These are phyloP conservation scores for Neofusicoccum parvum DNA, from an alignment of 2,329 filamentous ascomycete species.

Conservation along the genomic window DNA sequence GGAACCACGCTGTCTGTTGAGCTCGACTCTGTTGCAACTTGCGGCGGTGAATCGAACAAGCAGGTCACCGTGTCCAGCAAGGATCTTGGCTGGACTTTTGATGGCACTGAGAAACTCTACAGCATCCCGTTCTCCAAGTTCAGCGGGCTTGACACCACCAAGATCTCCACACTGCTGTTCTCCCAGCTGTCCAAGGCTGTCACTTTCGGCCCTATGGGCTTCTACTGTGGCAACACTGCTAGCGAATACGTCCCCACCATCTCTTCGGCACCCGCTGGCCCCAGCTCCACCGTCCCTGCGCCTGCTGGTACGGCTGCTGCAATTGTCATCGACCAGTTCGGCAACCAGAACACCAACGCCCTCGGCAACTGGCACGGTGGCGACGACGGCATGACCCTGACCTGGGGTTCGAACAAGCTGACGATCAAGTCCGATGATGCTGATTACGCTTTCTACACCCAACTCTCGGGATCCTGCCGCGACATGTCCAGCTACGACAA, in stretches of 20 bases:
- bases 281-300: constrained; percentile 53
- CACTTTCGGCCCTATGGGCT: constrained; percentile 58
- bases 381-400: constrained; percentile 61
- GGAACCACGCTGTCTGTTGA: constrained; percentile 57
- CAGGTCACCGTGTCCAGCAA: constrained; percentile 44
- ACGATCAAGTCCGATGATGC: constrained; percentile 61
- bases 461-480: constrained; percentile 57
- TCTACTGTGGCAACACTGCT: constrained; percentile 59
- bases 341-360: constrained; percentile 55
- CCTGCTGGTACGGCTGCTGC: constrained; percentile 52
- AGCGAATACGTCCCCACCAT: constrained; percentile 53
- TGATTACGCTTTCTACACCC: constrained; percentile 64
- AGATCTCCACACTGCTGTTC: constrained; percentile 57
- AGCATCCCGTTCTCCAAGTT: constrained; percentile 59
- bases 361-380: constrained; percentile 67
- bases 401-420: constrained; percentile 55
- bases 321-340: constrained; percentile 65
- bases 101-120: constrained; percentile 63
- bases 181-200: constrained; percentile 49
- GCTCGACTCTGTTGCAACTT: constrained; percentile 51
- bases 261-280: constrained; percentile 43
- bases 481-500: constrained; percentile 58
- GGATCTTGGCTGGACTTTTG: constrained; percentile 62
- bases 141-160: constrained; percentile 52
- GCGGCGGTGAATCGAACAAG: constrained; percentile 45